Conservation (phyloP, 2,329 filamentous ascomycete genomes). For the Cryphonectria japonica region DNA sequence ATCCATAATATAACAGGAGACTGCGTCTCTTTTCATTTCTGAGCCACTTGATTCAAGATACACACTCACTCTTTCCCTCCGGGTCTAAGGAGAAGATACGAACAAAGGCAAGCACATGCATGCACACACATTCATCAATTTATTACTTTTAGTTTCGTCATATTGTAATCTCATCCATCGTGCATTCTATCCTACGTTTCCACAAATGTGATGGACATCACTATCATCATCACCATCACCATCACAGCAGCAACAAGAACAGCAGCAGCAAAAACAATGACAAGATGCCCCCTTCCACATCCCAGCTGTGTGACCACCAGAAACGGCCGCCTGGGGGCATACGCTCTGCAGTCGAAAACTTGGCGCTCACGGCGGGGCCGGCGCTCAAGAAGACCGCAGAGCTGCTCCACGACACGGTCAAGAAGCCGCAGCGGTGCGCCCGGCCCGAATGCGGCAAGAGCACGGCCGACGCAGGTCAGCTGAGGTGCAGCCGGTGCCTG, state of each 20-base stretch:
- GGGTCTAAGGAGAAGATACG: too few species aligned
- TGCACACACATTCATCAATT: too few species aligned
- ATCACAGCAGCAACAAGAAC: too few species aligned
- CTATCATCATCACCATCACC: too few species aligned
- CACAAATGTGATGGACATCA: too few species aligned
- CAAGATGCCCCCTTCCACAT: background rate
- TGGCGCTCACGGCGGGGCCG: background rate
- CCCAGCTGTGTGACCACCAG: background rate
- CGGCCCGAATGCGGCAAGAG: background rate
- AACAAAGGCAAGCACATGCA: too few species aligned
- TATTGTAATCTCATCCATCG: too few species aligned
- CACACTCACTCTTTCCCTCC: too few species aligned
- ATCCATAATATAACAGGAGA: too few species aligned
- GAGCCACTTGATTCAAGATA: too few species aligned
- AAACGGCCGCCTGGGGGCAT: background rate
- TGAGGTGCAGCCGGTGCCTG: slow-evolving; percentile 5
- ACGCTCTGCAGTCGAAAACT: background rate
- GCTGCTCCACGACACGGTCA: background rate
- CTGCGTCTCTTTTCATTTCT: too few species aligned
- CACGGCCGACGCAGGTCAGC: background rate
- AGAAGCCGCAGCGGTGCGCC: background rate
- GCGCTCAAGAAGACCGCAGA: background rate
- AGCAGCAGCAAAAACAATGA: background rate
- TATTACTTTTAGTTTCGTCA: too few species aligned
- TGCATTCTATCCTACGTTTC: background rate